phyloP scores from a whole-genome alignment of 2,329 filamentous ascomycete species.

The Claviceps humidiphila region DNA sequence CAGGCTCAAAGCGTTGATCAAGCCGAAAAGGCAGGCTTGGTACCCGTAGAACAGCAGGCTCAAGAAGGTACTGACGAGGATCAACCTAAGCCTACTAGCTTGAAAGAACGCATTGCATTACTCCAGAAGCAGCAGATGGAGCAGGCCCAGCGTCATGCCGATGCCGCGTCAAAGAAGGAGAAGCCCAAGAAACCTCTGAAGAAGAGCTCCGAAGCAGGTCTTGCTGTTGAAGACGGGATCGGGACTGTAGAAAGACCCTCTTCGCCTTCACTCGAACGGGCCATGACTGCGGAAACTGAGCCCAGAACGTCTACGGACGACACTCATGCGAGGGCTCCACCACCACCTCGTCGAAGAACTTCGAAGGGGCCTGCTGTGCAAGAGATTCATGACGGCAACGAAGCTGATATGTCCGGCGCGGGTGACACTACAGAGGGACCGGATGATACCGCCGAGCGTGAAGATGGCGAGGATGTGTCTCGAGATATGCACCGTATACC shows the following conservation, averaged over 20 bases:
- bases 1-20: conserved; percentile 53
- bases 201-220: conserved; percentile 40
- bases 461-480: conserved; percentile 56
- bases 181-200: conserved; percentile 71
- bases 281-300: conserved; percentile 32
- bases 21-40: conserved; percentile 54
- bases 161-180: conserved; percentile 67
- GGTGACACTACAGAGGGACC: conserved; percentile 50
- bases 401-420: conserved; percentile 51
- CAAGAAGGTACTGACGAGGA: conserved; percentile 52
- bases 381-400: conserved; percentile 44
- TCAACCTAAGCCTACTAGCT: conserved; percentile 76
- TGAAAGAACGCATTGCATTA: conserved; percentile 91
- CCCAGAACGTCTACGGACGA: conserved; percentile 39
- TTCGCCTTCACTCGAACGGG: conserved; percentile 27
- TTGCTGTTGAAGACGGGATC: conserved; percentile 17
- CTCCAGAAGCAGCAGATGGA: conserved; percentile 90
- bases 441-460: conserved; percentile 52
- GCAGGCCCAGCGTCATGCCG: conserved; percentile 70
- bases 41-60: conserved; percentile 23
- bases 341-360: conserved; percentile 38
- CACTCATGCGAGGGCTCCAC: conserved; percentile 21
- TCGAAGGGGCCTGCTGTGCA: conserved; percentile 31
- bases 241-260: conserved; percentile 18
- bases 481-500: conserved; percentile 22